These are phyloP conservation scores for Cryphonectria carpinicola DNA, from an alignment of 2,329 filamentous ascomycete genomes.

Conservation along the genomic window DNA sequence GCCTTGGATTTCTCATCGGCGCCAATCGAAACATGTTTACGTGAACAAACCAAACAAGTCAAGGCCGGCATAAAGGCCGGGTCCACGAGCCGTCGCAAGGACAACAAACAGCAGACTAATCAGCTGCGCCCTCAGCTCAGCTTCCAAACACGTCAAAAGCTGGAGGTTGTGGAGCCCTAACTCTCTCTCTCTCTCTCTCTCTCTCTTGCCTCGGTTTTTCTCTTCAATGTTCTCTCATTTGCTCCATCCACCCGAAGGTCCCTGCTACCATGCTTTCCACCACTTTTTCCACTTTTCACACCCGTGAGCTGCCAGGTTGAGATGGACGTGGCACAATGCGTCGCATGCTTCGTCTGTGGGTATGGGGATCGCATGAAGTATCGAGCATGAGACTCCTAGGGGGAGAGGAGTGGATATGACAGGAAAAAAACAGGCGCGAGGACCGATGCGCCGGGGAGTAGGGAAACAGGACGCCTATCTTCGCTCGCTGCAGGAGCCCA, in stretches of 20 bases:
- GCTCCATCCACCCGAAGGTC: neutral
- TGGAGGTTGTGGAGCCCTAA: neutral
- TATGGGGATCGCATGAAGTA: neutral
- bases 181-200: neutral
- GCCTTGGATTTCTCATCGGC: neutral
- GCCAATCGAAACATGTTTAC: neutral
- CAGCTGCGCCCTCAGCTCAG: neutral
- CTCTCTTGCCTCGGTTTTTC: neutral
- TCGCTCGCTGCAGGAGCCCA: slow-evolving; percentile 7
- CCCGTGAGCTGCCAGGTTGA: neutral
- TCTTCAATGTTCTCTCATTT: neutral
- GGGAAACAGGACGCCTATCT: neutral
- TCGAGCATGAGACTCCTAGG: neutral
- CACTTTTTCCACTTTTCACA: neutral
- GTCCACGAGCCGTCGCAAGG: neutral
- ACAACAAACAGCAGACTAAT: neutral
- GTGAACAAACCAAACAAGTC: neutral
- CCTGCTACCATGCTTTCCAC: neutral
- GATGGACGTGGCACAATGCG: slow-evolving; percentile 7
- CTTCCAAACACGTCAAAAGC: slow-evolving; percentile 5
- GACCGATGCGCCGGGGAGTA: neutral
- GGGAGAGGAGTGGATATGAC: neutral
- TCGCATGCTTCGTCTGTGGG: slow-evolving; percentile 1
- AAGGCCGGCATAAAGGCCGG: neutral
- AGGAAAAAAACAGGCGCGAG: neutral